Conservation (phyloP, 106 monocot species). For the Vanilla planifolia region DNA sequence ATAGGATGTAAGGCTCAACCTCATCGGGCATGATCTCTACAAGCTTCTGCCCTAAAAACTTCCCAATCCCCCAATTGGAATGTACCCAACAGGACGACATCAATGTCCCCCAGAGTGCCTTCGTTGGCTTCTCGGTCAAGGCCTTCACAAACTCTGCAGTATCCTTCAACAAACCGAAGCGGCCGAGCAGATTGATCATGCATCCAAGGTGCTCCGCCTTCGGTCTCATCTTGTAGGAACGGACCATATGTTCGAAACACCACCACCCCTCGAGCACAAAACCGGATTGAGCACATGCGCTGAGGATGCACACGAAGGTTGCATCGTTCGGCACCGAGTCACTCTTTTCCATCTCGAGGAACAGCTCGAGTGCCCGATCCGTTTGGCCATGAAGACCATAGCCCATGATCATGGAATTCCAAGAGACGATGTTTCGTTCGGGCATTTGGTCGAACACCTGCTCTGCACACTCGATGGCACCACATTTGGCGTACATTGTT, state of each 20-base stretch:
- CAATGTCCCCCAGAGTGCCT: constrained; percentile 38
- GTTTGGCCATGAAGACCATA: constrained; percentile 55
- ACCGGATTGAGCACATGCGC: constrained; percentile 48
- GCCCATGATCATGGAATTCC: constrained; percentile 65
- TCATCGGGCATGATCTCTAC: constrained; percentile 46
- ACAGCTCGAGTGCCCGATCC: constrained; percentile 40
- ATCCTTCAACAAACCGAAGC: constrained; percentile 50
- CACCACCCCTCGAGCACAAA: constrained; percentile 65
- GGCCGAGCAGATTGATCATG: constrained; percentile 60
- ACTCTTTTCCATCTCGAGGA: constrained; percentile 54
- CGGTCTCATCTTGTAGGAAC: constrained; percentile 34
- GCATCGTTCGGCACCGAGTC: constrained; percentile 39
- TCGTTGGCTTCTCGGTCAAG: constrained; percentile 8
- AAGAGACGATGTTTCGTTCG: constrained; percentile 41
- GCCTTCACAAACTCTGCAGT: constrained; percentile 22
- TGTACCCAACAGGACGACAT: constrained; percentile 42
- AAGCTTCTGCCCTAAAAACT: constrained; percentile 36
- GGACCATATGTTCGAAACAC: constrained; percentile 62
- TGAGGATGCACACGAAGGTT: constrained; percentile 59
- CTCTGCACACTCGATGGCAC: constrained; percentile 36
- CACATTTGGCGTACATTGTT: constrained; percentile 81
- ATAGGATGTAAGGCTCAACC: constrained; percentile 40
- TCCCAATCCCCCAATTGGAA: constrained; percentile 36
- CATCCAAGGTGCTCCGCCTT: constrained; percentile 64
- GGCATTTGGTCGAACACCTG: constrained; percentile 52